A percentile compares a stretch with the other conserved stretches of the same genome.
Evolutionary conservation across 805 yeast genomes (phyloP).

Genomic region (Starmerella ratchasimensis): DNA sequence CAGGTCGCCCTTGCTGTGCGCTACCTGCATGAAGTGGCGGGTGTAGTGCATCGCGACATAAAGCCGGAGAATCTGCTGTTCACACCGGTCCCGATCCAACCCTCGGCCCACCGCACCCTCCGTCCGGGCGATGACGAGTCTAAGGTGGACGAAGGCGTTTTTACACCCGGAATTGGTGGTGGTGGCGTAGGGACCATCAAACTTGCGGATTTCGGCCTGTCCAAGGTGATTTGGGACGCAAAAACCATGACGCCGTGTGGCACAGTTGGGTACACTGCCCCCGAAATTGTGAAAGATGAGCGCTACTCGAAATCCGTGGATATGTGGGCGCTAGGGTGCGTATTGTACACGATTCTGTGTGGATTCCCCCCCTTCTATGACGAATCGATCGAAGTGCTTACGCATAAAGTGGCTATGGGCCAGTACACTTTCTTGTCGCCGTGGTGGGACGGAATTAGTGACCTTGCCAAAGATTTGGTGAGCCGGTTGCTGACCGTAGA

Average conservation of each 20-base stretch:
- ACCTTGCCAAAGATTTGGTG: slow-evolving; percentile 57
- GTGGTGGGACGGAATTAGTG: slow-evolving; percentile 79
- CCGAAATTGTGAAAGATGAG: slow-evolving; percentile 92
- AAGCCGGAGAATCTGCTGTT: slow-evolving; percentile 69
- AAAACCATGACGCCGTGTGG: slow-evolving; percentile 97
- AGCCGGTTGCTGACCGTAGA: slow-evolving; percentile 55
- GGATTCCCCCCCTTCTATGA: slow-evolving; percentile 98
- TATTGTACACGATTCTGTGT: slow-evolving; percentile 78
- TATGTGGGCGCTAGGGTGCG: slow-evolving; percentile 99
- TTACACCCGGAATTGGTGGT: slow-evolving; percentile 68
- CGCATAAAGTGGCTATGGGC: slow-evolving; percentile 69
- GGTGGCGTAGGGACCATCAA: slow-evolving; percentile 85
- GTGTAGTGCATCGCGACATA: slow-evolving; percentile 66
- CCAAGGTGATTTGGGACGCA: slow-evolving; percentile 76
- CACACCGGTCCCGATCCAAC: slow-evolving; percentile 37
- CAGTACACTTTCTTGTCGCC: slow-evolving; percentile 64
- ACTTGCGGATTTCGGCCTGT: slow-evolving; percentile 89
- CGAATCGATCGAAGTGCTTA: slow-evolving; percentile 57
- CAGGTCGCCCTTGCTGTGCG: slow-evolving; percentile 61
- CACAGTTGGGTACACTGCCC: slow-evolving; percentile 96
- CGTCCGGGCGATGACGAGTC: slow-evolving; percentile 32
- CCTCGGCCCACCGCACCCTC: slow-evolving; percentile 24
- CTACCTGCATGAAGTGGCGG: slow-evolving; percentile 56
- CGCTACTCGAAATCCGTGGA: slow-evolving; percentile 87
- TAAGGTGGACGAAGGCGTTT: slow-evolving; percentile 78